Evolutionary conservation across 768 basidiomycete species (phyloP).

Genomic region (Leccinum truebloodii): DNA sequence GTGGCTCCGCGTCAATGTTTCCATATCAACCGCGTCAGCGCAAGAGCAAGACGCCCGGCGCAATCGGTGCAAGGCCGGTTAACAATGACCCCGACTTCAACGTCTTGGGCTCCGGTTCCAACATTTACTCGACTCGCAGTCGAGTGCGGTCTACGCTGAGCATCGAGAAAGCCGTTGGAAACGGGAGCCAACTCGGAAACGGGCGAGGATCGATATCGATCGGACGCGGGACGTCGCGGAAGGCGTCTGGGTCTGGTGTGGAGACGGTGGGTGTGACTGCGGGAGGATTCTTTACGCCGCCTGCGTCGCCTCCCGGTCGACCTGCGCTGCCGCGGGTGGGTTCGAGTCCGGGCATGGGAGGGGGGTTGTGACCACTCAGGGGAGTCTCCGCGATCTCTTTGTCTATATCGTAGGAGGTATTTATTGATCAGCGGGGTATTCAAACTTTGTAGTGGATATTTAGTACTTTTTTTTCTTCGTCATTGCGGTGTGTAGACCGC

Average conservation of each 20-base stretch:
- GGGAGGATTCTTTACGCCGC: slow-evolving; percentile 73
- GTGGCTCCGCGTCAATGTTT: slow-evolving; percentile 9
- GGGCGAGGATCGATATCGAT: slow-evolving; percentile 63
- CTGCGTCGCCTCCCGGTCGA: slow-evolving; percentile 30
- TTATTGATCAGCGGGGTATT: neutral
- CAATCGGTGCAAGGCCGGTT: slow-evolving; percentile 34
- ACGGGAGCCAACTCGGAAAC: slow-evolving; percentile 31
- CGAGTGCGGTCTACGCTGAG: slow-evolving; percentile 60
- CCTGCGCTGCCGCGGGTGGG: neutral
- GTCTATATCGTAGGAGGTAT: neutral
- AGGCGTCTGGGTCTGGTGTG: slow-evolving; percentile 70
- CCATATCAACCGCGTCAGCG: slow-evolving; percentile 45
- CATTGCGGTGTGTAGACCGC: neutral
- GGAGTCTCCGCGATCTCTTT: neutral
- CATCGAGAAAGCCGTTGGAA: slow-evolving; percentile 47
- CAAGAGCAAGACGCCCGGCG: slow-evolving; percentile 25
- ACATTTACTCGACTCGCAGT: slow-evolving; percentile 38
- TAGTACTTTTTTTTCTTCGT: neutral
- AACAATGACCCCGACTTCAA: slow-evolving; percentile 30
- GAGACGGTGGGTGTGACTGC: slow-evolving; percentile 77
- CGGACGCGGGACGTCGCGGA: slow-evolving; percentile 60
- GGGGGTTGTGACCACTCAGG: neutral
- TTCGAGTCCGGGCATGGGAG: neutral
- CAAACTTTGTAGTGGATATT: neutral
- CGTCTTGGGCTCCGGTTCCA: slow-evolving; percentile 21